Percentiles rank a stretch among this genome's conserved stretches.
Evolutionary conservation across 176 grass and related monocot species (phyloP).

Genomic region (Juncus effusus): DNA sequence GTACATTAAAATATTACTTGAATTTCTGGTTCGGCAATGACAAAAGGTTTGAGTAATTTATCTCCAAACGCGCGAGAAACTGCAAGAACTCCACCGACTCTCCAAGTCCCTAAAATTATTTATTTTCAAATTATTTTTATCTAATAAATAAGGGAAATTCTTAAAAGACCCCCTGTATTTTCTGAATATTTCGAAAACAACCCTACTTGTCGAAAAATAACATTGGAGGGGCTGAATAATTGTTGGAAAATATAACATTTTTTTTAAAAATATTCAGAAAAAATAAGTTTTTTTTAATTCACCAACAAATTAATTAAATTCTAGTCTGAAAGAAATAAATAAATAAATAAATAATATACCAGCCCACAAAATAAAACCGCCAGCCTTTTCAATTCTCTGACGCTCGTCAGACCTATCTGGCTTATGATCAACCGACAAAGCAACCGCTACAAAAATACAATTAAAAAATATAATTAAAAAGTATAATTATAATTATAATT

Average conservation of each 20-base stretch:
- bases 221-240: no score
- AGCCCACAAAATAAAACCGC: constrained; percentile 44
- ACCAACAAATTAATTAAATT: not conserved
- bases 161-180: no score
- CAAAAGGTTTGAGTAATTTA: constrained; percentile 40
- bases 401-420: constrained; percentile 48
- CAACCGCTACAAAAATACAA: constrained; percentile 24
- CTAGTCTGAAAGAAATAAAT: not conserved
- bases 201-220: not conserved
- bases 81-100: constrained; percentile 45
- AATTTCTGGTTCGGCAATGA: constrained; percentile 50
- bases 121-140: not conserved
- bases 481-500: not conserved
- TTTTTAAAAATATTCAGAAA: no score
- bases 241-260: no score
- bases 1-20: constrained; percentile 19
- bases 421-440: constrained; percentile 41
- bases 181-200: no score
- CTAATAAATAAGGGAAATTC: not conserved
- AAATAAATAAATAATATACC: constrained; percentile 22
- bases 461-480: not conserved
- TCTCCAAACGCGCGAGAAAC: constrained; percentile 48
- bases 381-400: constrained; percentile 45
- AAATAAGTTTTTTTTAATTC: no score
- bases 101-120: constrained; percentile 35